Evolutionary conservation across 176 grass and related monocot species (phyloP), one percentile per base, ranked within the genome.

Genomic region (Carex littledalei): DNA sequence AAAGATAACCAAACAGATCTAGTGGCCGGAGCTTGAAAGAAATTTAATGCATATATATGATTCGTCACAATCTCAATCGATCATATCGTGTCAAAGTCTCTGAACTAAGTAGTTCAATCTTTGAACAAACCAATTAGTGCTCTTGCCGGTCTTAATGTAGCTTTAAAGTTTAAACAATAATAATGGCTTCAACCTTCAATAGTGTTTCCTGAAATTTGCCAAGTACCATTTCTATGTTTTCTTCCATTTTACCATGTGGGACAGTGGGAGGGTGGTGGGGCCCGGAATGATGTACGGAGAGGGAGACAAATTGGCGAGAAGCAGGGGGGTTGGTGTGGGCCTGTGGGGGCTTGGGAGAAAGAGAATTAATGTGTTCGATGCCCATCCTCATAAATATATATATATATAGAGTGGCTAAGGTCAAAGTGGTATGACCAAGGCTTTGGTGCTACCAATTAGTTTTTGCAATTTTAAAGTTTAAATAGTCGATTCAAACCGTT

Each of bases 231-330:
- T 47, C 2, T 21, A 73, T 20, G 18, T 22, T 73, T 73, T 6
- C 18, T 49, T 47, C 18, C 21, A 29, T 78, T 55, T 78, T 78
- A 78, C 24, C 74, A 78, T 31, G 24, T 55, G 74, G 74, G 50
- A 31, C 56, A 16, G 24, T 55, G 74, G 74, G 50, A 31, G 22
- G 49, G 47, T 54, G 50, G 74, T 78, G 74, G 74, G 74, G 6
- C 24, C 49, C 12, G 74, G 24, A 56, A 16, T 54, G 2, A 21
- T 78, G 74, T 78, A 78, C 74, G 74, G 74, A 56, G 49, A 78
- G 74, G 50, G 74, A 56, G 74, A 78, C 74, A 78, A 56, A 78
- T 78, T 78, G 74, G 74, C 56, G 74, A 13, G 72, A 78, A 55
- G 73, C 73, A 78, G 47, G 45, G 71, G 71, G 4, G 43, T 39